phyloP scores from a whole-genome alignment of 2,329 filamentous ascomycete species.

The Alternaria sp. region DNA sequence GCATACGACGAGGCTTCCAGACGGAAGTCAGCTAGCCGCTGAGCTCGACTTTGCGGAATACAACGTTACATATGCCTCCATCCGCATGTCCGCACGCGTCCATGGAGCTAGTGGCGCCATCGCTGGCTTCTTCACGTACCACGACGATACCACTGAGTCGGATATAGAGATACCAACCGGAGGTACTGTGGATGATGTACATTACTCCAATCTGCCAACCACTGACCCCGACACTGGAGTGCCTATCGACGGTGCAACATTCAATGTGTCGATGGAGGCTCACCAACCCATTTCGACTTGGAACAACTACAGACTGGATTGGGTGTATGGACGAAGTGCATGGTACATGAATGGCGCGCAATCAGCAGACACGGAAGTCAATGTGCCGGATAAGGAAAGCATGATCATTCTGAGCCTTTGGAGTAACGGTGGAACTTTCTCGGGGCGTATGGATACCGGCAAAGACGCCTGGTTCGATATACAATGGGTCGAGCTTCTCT shows the following conservation, averaged over 20 bases:
- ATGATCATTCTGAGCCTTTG: slow-evolving; percentile 22
- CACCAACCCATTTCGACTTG: slow-evolving; percentile 10
- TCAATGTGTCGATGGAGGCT: slow-evolving; percentile 17
- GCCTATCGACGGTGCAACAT: slow-evolving; percentile 19
- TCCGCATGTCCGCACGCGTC: slow-evolving; percentile 20
- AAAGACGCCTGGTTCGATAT: slow-evolving; percentile 23
- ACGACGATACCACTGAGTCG: slow-evolving; percentile 22
- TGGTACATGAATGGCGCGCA: slow-evolving; percentile 25
- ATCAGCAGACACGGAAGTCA: slow-evolving; percentile 11
- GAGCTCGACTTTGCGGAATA: slow-evolving; percentile 22
- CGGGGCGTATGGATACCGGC: slow-evolving; percentile 17
- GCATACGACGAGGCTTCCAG: slow-evolving; percentile 11
- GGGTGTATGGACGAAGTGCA: slow-evolving; percentile 14
- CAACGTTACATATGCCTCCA: slow-evolving; percentile 22
- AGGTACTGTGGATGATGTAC: not conserved
- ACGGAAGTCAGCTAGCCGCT: slow-evolving; percentile 17
- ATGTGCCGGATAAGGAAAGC: slow-evolving; percentile 19
- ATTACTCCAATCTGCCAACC: slow-evolving; percentile 25
- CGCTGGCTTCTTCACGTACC: slow-evolving; percentile 26
- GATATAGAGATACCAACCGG: slow-evolving; percentile 26
- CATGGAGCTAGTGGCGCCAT: slow-evolving; percentile 21
- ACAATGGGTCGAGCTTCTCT: slow-evolving; percentile 25
- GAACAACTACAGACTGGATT: slow-evolving; percentile 26
- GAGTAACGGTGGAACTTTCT: slow-evolving; percentile 22
- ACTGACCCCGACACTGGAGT: slow-evolving; percentile 12